phyloP scores from a whole-genome alignment of 805 yeast species.

The Lipomyces oligophaga region DNA sequence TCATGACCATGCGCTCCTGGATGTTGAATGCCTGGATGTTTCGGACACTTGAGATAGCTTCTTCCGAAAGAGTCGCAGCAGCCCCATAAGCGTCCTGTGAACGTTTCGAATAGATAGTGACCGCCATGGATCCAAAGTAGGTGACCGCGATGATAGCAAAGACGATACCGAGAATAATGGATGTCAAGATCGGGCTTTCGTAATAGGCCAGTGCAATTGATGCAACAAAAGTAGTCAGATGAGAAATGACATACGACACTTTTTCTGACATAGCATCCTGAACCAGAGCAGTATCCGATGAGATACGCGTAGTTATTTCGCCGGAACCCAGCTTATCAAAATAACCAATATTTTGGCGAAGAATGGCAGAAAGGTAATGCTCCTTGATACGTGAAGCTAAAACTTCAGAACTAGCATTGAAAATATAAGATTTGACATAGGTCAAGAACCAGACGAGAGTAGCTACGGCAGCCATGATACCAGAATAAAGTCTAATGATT shows the following conservation, averaged over 20 bases:
- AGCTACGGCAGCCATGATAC: conserved; percentile 42
- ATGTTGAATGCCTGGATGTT: conserved; percentile 44
- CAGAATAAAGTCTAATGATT: conserved; percentile 28
- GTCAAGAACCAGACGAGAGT: conserved; percentile 34
- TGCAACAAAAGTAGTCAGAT: conserved; percentile 40
- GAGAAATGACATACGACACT: conserved; percentile 40
- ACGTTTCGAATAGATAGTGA: conserved; percentile 26
- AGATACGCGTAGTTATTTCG: conserved; percentile 43
- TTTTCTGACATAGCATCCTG: conserved; percentile 46
- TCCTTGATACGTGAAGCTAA: conserved; percentile 42
- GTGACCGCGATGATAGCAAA: conserved; percentile 35
- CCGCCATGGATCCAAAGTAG: conserved; percentile 34
- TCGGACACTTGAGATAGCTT: conserved; percentile 42
- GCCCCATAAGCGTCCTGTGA: conserved; percentile 24
- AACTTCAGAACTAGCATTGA: conserved; percentile 42
- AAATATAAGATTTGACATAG: conserved; percentile 38
- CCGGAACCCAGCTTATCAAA: conserved; percentile 45
- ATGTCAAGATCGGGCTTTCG: conserved; percentile 39
- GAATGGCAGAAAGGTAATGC: conserved; percentile 38
- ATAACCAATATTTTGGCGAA: conserved; percentile 43
- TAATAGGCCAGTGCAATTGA: conserved; percentile 40
- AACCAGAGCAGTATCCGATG: conserved; percentile 41
- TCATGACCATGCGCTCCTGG: conserved; percentile 38
- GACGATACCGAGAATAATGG: conserved; percentile 38
- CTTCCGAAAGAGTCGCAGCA: conserved; percentile 41